Conservation (phyloP, 768 basidiomycete species). For the Pholiota molesta region DNA sequence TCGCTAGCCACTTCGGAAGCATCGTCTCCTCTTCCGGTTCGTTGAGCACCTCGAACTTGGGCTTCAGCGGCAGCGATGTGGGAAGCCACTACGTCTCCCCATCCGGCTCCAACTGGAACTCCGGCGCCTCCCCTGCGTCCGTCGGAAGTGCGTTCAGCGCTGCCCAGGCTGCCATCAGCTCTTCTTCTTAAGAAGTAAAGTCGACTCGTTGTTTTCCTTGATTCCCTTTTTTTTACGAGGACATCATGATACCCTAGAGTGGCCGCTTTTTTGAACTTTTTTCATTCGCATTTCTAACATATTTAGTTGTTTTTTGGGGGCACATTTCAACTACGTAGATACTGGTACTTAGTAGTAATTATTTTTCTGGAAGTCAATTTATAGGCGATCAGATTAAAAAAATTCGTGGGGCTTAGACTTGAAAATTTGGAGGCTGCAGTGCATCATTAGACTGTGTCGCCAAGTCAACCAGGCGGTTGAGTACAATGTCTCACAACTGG, state of each 20-base stretch:
- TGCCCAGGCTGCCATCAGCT: constrained; percentile 24
- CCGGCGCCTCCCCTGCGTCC: constrained; percentile 25
- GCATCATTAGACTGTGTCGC: not conserved
- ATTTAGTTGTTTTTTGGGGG: constrained; percentile 4
- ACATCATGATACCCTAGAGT: constrained; percentile 2
- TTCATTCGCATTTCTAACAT: constrained; percentile 10
- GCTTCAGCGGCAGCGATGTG: constrained; percentile 40
- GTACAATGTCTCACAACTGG: not conserved
- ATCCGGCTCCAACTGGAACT: constrained; percentile 44
- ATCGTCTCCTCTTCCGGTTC: constrained; percentile 38
- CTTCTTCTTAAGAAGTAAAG: not conserved
- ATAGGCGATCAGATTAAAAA: constrained; percentile 8
- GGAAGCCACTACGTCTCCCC: constrained; percentile 38
- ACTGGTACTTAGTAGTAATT: constrained; percentile 20
- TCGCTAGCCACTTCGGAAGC: constrained; percentile 34
- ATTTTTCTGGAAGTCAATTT: constrained; percentile 19
- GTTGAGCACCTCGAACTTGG: constrained; percentile 38
- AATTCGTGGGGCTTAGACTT: too few species aligned
- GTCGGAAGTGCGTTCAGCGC: constrained; percentile 36
- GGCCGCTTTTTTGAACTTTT: constrained; percentile 10
- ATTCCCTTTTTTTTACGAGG: not conserved
- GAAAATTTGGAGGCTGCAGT: too few species aligned
- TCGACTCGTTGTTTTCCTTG: not conserved
- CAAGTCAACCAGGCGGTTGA: not conserved
- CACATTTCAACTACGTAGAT: constrained; percentile 6